Evolutionary conservation across 768 basidiomycete species (phyloP), one percentile per base, ranked within the genome.

Genomic region (Kwoniella europaea): DNA sequence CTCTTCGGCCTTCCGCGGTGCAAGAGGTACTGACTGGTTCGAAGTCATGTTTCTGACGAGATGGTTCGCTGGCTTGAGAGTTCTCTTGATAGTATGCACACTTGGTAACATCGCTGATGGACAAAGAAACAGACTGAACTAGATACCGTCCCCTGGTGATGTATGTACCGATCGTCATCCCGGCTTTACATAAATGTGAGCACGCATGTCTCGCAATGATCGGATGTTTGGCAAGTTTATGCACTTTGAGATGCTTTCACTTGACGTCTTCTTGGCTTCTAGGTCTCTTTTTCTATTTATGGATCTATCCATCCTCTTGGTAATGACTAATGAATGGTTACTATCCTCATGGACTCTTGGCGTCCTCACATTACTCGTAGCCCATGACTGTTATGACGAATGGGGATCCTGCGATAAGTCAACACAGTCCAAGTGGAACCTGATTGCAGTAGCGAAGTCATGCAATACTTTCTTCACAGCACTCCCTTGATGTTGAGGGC

Each of bases 1-100:
- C 66, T 83, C 82, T 16, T 73, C 73, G 3, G 64, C 79, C n/a
- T 71, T 65, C 42, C 65, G 56, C 12, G 72, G 76, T 15, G 74
- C 78, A n/a, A 71, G 52, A 15, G 74, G 75, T 16, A 73, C 58
- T 15, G 22, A 27, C 4, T n/a, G 55, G 20, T 56, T 59, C 15
- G 16, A 16, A 12, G 59, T n/a, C 59, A 61, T 61, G 13, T 24
- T 61, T 12, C 16, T 43, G 13, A 50, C 2, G 18, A 15, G 27
- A 9, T 59, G 5, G 15, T 29, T 29, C 10, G 57, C 13, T 15
- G 29, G 24, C 5, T 1, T 22, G 20, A 35, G 35, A 35, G 35
- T 35, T 35, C 35, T 6, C 1, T 35, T 35, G 46, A 50, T 50
- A 10, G 46, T 15, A 15, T 50, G 27, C 7, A 52, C 16, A 18